Evolutionary conservation across 345 rosid genomes (phyloP).

Genomic region (Populus pruinosa): DNA sequence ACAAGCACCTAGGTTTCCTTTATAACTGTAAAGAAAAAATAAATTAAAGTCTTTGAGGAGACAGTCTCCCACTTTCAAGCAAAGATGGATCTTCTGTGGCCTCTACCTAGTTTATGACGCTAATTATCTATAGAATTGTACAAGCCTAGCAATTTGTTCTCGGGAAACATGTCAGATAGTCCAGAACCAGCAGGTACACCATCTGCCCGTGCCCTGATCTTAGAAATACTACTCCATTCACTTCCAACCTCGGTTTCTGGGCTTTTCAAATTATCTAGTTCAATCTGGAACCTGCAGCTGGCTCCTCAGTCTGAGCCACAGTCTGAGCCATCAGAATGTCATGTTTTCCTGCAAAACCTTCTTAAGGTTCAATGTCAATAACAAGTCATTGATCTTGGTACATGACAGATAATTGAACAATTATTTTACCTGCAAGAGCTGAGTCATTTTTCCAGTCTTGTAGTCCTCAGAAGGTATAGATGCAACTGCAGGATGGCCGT

Average conservation of each 20-base stretch:
- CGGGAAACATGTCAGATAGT: neutral
- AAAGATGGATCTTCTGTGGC: neutral
- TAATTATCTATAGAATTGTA: neutral
- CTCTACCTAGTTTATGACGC: neutral
- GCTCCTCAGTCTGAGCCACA: constrained; percentile 19
- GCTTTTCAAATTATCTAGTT: constrained; percentile 1
- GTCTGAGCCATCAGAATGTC: constrained; percentile 35
- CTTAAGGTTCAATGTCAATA: constrained; percentile 3
- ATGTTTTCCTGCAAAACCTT: constrained; percentile 92
- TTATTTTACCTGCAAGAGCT: constrained; percentile 69
- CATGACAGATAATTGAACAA: neutral
- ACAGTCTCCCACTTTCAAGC: neutral
- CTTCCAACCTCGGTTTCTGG: constrained; percentile 10
- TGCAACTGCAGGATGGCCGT: constrained; percentile 32
- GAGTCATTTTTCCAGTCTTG: constrained; percentile 75
- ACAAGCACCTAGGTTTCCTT: neutral
- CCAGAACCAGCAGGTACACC: constrained; percentile 1
- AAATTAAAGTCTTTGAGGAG: neutral
- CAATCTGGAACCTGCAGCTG: constrained; percentile 6
- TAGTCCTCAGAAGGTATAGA: constrained; percentile 51
- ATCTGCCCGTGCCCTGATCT: neutral
- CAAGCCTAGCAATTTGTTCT: neutral
- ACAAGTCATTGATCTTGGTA: neutral
- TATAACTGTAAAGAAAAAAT: neutral
- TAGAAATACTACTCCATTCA: constrained; percentile 7